phyloP scores from a whole-genome alignment of 371 early-diverging fungal species.

The Lichtheimia corymbifera region DNA sequence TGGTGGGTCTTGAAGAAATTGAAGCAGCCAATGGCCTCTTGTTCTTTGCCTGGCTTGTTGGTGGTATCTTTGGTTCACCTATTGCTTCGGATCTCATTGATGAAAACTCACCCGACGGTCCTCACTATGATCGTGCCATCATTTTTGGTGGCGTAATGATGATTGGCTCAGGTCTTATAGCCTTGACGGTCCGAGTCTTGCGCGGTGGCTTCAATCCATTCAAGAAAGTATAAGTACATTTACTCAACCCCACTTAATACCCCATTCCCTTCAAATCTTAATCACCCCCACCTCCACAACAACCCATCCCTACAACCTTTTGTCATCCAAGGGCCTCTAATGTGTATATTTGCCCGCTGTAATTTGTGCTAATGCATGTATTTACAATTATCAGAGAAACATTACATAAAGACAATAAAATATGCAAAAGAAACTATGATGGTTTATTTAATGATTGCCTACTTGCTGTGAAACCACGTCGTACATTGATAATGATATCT shows the following conservation, averaged over 20 bases:
- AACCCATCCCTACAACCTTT: no score
- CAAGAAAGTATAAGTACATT: slow-evolving; percentile 20
- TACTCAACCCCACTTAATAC: neutral
- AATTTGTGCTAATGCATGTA: no score
- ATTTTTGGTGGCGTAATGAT: slow-evolving; percentile 44
- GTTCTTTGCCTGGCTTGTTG: slow-evolving; percentile 58
- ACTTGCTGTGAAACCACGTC: slow-evolving; percentile 18
- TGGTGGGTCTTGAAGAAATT: slow-evolving; percentile 52
- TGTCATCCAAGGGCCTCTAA: no score
- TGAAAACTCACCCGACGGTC: slow-evolving; percentile 31
- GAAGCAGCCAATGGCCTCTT: slow-evolving; percentile 58
- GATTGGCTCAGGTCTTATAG: slow-evolving; percentile 32
- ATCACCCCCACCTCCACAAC: neutral
- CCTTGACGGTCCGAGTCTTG: slow-evolving; percentile 28
- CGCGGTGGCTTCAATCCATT: slow-evolving; percentile 38
- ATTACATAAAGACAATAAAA: neutral
- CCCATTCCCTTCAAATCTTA: neutral
- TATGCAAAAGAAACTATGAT: neutral
- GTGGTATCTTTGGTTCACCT: slow-evolving; percentile 61
- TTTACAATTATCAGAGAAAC: no score
- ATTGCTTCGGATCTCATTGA: slow-evolving; percentile 50
- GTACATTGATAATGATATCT: slow-evolving; percentile 25
- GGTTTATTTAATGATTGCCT: slow-evolving; percentile 9
- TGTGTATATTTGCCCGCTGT: no score
- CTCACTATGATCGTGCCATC: slow-evolving; percentile 40